Evolutionary conservation across 2,329 filamentous ascomycete species (phyloP).

Genomic region (Epichloe festucae): DNA sequence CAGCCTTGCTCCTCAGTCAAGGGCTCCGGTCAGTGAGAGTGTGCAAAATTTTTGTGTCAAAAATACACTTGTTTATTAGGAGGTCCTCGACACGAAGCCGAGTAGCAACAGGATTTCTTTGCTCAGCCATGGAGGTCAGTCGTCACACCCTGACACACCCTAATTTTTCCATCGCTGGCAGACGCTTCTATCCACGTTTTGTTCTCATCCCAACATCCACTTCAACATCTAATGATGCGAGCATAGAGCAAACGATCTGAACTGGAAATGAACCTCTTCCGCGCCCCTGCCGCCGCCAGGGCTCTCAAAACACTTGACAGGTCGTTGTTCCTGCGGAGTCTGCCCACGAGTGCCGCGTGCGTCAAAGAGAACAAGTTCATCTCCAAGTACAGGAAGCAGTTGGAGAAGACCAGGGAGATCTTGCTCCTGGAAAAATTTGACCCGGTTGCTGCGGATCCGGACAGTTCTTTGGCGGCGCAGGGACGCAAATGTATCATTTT

Average conservation of each 20-base stretch:
- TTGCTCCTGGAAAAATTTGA: constrained; percentile 51
- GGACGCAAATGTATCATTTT: constrained; percentile 52
- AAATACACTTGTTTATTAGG: background rate
- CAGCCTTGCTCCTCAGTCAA: too few relatives aligned
- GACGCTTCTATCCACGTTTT: background rate
- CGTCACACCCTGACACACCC: background rate
- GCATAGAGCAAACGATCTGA: constrained; percentile 11
- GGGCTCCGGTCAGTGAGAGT: background rate
- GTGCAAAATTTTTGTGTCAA: background rate
- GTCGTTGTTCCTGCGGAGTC: constrained; percentile 63
- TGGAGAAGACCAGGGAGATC: constrained; percentile 54
- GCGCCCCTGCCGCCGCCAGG: constrained; percentile 62
- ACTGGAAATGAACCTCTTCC: constrained; percentile 47
- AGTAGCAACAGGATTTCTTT: background rate
- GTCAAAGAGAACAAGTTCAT: constrained; percentile 67
- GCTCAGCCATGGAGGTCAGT: constrained; percentile 18
- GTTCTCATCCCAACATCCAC: background rate
- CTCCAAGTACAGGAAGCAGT: constrained; percentile 51
- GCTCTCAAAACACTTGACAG: constrained; percentile 72
- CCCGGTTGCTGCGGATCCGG: constrained; percentile 50
- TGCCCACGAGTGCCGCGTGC: constrained; percentile 66
- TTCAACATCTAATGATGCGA: background rate
- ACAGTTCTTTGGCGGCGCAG: constrained; percentile 33
- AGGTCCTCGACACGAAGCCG: background rate
- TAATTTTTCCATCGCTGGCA: background rate